Conservation (phyloP, 441 rosid species). For the Isatis lusitanica region DNA sequence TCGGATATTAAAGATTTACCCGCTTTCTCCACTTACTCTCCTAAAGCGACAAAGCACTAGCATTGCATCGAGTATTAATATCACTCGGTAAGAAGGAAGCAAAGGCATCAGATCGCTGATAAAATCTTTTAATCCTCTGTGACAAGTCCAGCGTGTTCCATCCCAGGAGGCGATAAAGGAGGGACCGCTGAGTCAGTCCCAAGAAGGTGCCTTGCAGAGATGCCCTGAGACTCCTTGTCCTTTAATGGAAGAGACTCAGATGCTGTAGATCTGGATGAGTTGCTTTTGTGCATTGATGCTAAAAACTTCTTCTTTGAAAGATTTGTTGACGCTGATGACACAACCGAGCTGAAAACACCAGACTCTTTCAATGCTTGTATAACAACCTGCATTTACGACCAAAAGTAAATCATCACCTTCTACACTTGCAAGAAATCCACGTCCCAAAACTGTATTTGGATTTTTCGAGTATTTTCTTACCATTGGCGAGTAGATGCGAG, state of each 20-base stretch:
- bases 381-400: slow-evolving; percentile 46
- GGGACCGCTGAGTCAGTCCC: slow-evolving; percentile 51
- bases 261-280: slow-evolving; percentile 51
- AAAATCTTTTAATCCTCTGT: slow-evolving; percentile 30
- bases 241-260: slow-evolving; percentile 46
- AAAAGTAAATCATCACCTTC: not conserved
- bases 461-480: slow-evolving; percentile 38
- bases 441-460: not conserved
- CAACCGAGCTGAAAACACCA: slow-evolving; percentile 63
- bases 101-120: not conserved
- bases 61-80: not conserved
- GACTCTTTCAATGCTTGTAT: slow-evolving; percentile 69
- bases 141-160: slow-evolving; percentile 33
- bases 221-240: slow-evolving; percentile 41
- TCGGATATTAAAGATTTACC: not conserved
- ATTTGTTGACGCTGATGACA: slow-evolving; percentile 53
- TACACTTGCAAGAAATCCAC: not conserved
- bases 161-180: slow-evolving; percentile 60
- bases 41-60: slow-evolving; percentile 31
- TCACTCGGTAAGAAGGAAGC: slow-evolving; percentile 8
- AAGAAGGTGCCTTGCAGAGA: slow-evolving; percentile 53
- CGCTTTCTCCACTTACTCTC: slow-evolving; percentile 25
- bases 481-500: slow-evolving; percentile 73
- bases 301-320: slow-evolving; percentile 58
- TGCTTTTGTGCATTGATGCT: slow-evolving; percentile 46